Evolutionary conservation across 208 protist genomes (phyloP), one percentile per base, ranked within the genome.

Genomic region (Porcisia deanei): DNA sequence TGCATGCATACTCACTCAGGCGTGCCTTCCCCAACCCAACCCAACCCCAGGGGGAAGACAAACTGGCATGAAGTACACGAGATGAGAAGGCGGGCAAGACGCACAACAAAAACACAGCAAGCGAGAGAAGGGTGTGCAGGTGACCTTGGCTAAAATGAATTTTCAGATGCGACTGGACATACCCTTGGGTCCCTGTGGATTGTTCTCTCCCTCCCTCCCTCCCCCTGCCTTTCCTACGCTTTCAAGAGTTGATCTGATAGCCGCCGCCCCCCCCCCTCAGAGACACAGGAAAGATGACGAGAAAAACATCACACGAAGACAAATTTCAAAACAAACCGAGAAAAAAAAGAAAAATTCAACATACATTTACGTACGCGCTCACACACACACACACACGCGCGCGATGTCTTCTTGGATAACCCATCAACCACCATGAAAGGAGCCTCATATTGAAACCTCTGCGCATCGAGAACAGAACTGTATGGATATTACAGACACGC

Each of bases 271-370:
- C 30, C 30, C n/a, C 39, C 43, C 25, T 14, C 12, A 34, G 39
- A 67, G 49, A 52, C 8, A n/a, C 18, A 72, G 59, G 64, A 61
- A 54, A 37, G 20, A 39, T 58, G 67, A 20, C 54, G 64, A 53
- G 71, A 61, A 71, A 65, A 74, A 55, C 41, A n/a, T 45, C 30
- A 41, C 65, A n/a, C 22, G 4, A 41, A 34, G 8, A 52, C 10
- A 14, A 12, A 5, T 52, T 52, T 52, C 10, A 52, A 52, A 52
- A 12, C 47, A 52, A 68, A 34, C 12, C 34, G 45, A 14, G 30
- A 22, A 43, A 45, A 72, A 45, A 22, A 47, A 47, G 30, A 49
- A 59, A n/a, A 7, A 43, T 20, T 9, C 43, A 30, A 43, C 7
- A 52, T 52, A 14, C 47, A 52, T 52, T 52, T 52, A 14, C 61